These are phyloP conservation scores for Eucalyptus sp. DNA, from an alignment of 345 rosid genomes.

Conservation along the genomic window DNA sequence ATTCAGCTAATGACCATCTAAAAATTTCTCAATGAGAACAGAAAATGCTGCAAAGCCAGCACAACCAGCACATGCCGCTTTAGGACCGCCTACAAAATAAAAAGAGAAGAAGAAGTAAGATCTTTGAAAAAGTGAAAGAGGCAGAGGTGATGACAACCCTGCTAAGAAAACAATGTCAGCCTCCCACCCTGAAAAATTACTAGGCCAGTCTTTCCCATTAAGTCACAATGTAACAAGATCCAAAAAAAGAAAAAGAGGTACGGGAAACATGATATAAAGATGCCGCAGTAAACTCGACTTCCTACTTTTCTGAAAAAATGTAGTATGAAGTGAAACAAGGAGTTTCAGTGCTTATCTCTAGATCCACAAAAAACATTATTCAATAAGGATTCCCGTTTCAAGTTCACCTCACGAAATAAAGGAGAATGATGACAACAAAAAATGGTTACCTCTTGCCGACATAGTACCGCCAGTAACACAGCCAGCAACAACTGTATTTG, in stretches of 20 bases:
- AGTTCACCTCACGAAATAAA: neutral
- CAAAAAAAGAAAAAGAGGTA: neutral
- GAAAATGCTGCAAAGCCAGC: slow-evolving; percentile 97
- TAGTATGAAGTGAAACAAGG: neutral
- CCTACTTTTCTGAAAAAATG: neutral
- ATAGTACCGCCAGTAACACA: slow-evolving; percentile 89
- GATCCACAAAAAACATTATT: neutral
- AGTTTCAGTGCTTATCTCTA: neutral
- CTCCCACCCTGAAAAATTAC: neutral
- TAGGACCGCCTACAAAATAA: slow-evolving; percentile 56
- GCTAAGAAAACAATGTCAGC: neutral
- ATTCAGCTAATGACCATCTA: slow-evolving; percentile 59
- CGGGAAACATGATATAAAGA: neutral
- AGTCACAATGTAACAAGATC: neutral
- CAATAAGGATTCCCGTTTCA: neutral
- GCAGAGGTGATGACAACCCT: neutral
- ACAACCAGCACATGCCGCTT: slow-evolving; percentile 85
- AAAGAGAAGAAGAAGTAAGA: neutral
- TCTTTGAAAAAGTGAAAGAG: neutral
- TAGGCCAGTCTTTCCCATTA: neutral
- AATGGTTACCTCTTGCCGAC: slow-evolving; percentile 63
- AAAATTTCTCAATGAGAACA: slow-evolving; percentile 86
- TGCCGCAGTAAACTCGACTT: neutral
- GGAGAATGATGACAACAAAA: neutral
- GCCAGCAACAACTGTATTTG: slow-evolving; percentile 77